Conservation (phyloP, 495 filamentous ascomycete genomes). For the Talaromyces proteolyticus region DNA sequence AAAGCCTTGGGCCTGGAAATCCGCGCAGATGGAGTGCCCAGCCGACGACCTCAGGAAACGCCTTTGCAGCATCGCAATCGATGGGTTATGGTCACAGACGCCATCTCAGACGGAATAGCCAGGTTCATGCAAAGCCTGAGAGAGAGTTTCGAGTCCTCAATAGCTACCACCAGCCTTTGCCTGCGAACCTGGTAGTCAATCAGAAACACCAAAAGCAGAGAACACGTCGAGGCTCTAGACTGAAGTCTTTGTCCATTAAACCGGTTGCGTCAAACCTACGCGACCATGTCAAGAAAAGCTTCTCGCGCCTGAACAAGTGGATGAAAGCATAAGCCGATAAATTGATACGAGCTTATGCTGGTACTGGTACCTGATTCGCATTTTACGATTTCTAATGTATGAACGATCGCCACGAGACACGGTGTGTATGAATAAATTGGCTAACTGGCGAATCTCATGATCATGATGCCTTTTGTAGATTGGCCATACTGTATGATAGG, state of each 20-base stretch:
- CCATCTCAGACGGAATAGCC: not conserved
- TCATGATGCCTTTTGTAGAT: no score
- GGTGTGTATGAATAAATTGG: no score
- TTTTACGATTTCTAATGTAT: no score
- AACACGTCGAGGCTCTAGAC: not conserved
- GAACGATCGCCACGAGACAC: no score
- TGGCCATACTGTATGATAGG: no score
- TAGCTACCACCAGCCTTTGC: slow-evolving; percentile 2
- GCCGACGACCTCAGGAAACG: not conserved
- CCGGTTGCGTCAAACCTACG: slow-evolving; percentile 4
- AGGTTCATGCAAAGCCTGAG: not conserved
- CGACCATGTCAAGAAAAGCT: not conserved
- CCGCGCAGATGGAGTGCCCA: slow-evolving; percentile 1
- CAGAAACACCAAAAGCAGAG: not conserved
- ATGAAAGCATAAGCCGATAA: not conserved
- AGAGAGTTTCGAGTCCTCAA: slow-evolving; percentile 3
- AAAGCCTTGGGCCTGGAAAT: slow-evolving; percentile 3
- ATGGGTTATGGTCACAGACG: not conserved
- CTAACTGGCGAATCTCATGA: no score
- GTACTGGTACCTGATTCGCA: no score
- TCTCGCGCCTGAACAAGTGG: slow-evolving; percentile 7
- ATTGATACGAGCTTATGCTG: no score
- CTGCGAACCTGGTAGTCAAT: not conserved
- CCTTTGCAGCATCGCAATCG: not conserved
- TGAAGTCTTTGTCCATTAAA: slow-evolving; percentile 3